Evolutionary conservation across 371 early-diverging fungal genomes (phyloP).

Genomic region (Coemansia sp.): DNA sequence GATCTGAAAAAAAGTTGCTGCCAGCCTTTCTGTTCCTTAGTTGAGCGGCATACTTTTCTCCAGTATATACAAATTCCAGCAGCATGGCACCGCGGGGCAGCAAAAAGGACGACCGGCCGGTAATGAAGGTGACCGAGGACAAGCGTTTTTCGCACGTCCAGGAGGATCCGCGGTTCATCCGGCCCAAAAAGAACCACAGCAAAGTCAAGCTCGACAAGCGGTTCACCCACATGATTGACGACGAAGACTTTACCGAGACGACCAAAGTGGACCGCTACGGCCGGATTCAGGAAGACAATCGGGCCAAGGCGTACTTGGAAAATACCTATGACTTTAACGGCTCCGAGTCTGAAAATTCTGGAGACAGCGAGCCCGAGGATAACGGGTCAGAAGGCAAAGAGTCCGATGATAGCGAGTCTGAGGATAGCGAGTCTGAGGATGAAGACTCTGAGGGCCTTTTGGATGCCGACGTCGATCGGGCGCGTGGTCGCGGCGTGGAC

Average conservation of each 20-base stretch:
- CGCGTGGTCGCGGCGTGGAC: constrained; percentile 80
- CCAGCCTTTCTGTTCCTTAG: not conserved
- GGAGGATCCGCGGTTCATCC: constrained; percentile 83
- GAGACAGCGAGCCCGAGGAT: too few relatives aligned
- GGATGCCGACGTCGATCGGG: constrained; percentile 64
- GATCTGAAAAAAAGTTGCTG: not conserved
- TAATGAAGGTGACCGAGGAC: constrained; percentile 60
- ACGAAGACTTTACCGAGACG: constrained; percentile 70
- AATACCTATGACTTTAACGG: constrained; percentile 44
- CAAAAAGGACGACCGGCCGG: constrained; percentile 15
- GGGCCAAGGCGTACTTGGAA: constrained; percentile 39
- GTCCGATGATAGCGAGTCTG: constrained; percentile 31
- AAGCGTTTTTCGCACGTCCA: constrained; percentile 81
- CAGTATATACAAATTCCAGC: not conserved
- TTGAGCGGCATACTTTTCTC: not conserved
- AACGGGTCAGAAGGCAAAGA: not conserved
- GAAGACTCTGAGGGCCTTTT: constrained; percentile 49
- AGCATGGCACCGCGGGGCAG: constrained; percentile 23
- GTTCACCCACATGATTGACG: constrained; percentile 73
- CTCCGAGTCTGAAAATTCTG: constrained; percentile 17
- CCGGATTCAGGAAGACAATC: constrained; percentile 59
- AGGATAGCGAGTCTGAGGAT: constrained; percentile 47
- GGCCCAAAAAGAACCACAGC: constrained; percentile 73
- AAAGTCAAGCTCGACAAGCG: constrained; percentile 91
- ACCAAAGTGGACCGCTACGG: constrained; percentile 80